Evolutionary conservation across 768 basidiomycete genomes (phyloP), one percentile per base, ranked within the genome.

Genomic region (Rhizopogon vesiculosus): DNA sequence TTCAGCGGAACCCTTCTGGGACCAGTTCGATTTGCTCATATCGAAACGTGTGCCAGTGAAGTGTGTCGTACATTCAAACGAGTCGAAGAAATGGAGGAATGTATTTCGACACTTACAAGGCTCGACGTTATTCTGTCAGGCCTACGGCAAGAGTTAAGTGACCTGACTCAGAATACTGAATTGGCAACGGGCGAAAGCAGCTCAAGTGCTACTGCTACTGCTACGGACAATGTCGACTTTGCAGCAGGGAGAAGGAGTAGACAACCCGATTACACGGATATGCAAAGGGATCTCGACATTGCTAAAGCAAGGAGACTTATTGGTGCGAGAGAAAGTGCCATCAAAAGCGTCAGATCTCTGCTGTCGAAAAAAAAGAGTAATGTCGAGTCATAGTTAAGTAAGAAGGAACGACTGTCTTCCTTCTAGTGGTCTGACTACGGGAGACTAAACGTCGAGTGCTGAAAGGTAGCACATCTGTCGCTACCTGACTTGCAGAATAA

Each of bases 1-100:
- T 91, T 84, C 61, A 91, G 90, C 0, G 91, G 91, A n/a, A 83
- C 78, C 7, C 72, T 91, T 74, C 75, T 93, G 4, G 91, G 91
- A 2, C 87, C 90, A 5, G 78, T 74, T 56, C 74, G 91, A 35
- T 93, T 93, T 67, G 67, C 78, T 3, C 91, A 93, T 62, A 87
- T 93, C 61, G 85, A 90, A 67, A 82, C 78, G 2, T 91, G 90
- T 65, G 74, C 89, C 5, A 66, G 76, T 15, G 89, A 93, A 66
- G 90, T 87, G 13, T 91, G 89, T 66, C 80, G 78, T 15, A 72
- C 72, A 35, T 91, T 88, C 75, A 84, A 80, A 56, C 76, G 78
- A 45, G 71, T 78, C 52, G 88, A 91, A 57, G 87, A 90, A 59
- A 73, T 90, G 51, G 80, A 81, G 18, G 87, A 87, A 42, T 78